phyloP scores from a whole-genome alignment of 192 early-diverging fungal genomes.

The Allomyces macrogynus region DNA sequence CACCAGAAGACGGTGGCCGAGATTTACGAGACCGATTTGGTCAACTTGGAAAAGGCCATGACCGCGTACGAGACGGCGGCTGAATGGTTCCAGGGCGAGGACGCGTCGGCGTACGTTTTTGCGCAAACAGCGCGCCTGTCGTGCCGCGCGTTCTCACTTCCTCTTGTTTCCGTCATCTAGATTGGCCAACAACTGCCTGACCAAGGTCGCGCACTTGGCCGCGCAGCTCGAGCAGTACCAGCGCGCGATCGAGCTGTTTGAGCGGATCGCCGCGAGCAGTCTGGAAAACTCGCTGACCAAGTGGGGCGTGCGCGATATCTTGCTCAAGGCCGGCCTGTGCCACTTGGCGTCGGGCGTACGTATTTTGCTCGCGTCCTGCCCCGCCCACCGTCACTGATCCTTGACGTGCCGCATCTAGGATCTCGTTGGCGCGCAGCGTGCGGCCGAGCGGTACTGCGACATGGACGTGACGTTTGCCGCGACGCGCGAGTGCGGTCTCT shows the following conservation, averaged over 20 bases:
- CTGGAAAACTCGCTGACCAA: conserved; percentile 80
- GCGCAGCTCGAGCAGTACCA: conserved; percentile 75
- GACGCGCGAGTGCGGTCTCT: conserved; percentile 68
- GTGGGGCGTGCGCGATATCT: conserved; percentile 92
- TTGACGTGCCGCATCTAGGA: too few relatives aligned
- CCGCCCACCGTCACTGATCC: too few relatives aligned
- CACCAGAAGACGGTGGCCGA: conserved; percentile 87
- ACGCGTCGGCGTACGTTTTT: conserved; percentile 62
- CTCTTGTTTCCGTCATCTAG: too few relatives aligned
- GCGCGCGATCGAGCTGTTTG: conserved; percentile 76
- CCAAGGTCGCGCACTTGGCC: conserved; percentile 82
- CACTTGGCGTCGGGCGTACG: conserved; percentile 56
- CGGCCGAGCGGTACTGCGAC: conserved; percentile 63
- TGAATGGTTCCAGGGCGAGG: conserved; percentile 83
- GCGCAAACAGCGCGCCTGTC: too few relatives aligned
- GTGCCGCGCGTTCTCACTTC: neutral
- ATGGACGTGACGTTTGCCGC: conserved; percentile 71
- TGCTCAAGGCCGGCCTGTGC: conserved; percentile 88
- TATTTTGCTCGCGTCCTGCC: too few relatives aligned
- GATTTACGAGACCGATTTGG: conserved; percentile 70
- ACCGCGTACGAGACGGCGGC: conserved; percentile 75
- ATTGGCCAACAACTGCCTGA: conserved; percentile 66
- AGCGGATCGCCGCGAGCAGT: conserved; percentile 57
- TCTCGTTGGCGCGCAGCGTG: conserved; percentile 45
- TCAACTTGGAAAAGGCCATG: conserved; percentile 57